Evolutionary conservation across 768 basidiomycete genomes (phyloP).

Genomic region (Gymnopilus dilepis): DNA sequence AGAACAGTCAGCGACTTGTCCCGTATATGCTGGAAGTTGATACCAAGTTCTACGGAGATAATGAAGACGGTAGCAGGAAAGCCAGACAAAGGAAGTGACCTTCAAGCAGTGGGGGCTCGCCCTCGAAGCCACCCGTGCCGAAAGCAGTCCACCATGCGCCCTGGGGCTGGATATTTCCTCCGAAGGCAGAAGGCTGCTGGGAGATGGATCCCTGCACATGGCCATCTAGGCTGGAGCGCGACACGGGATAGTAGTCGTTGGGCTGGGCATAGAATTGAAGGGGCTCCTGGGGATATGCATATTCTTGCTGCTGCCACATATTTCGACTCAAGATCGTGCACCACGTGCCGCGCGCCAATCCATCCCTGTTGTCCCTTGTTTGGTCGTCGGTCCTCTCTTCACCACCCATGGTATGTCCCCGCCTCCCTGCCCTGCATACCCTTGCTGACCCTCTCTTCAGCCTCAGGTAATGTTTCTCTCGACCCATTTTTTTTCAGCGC

Average conservation of each 20-base stretch:
- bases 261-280: slow-evolving; percentile 82
- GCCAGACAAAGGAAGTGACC: slow-evolving; percentile 56
- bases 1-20: slow-evolving; percentile 94
- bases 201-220: slow-evolving; percentile 61
- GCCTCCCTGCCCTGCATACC: slow-evolving; percentile 1
- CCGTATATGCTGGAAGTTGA: slow-evolving; percentile 96
- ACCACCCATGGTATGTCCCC: slow-evolving; percentile 46
- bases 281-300: slow-evolving; percentile 58
- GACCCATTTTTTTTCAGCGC: background rate
- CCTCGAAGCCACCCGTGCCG: slow-evolving; percentile 93
- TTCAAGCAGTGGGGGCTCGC: slow-evolving; percentile 94
- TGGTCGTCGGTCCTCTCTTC: slow-evolving; percentile 31
- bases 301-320: slow-evolving; percentile 84
- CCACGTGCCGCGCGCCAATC: slow-evolving; percentile 37
- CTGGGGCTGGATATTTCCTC: slow-evolving; percentile 73
- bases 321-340: slow-evolving; percentile 4
- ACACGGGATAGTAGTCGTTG: slow-evolving; percentile 60
- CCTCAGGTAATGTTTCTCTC: slow-evolving; percentile 59
- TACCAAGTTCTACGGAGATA: slow-evolving; percentile 78
- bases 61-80: background rate
- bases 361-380: slow-evolving; percentile 35
- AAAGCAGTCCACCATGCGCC: slow-evolving; percentile 96
- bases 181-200: slow-evolving; percentile 55
- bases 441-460: slow-evolving; percentile 39
- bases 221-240: slow-evolving; percentile 80